Conservation (phyloP, 2,329 filamentous ascomycete genomes). For the Pleomassaria siparia region DNA sequence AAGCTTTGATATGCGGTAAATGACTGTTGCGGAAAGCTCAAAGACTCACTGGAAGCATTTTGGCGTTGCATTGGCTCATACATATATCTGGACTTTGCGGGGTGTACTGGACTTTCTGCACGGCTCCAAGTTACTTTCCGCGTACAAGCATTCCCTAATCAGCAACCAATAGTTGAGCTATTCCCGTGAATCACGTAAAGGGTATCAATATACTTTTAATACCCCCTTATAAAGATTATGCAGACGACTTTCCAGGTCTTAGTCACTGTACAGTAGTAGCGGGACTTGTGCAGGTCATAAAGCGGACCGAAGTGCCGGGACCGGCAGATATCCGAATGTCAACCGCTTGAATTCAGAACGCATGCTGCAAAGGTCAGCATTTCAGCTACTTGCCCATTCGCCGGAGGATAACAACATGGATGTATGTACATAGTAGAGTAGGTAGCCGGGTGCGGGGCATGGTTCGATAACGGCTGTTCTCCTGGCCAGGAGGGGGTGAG, state of each 20-base stretch:
- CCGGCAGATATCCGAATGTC: constrained; percentile 15
- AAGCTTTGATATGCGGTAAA: constrained; percentile 16
- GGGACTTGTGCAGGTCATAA: constrained; percentile 10
- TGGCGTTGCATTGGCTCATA: background rate
- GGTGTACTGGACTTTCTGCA: background rate
- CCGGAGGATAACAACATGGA: background rate
- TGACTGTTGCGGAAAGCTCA: background rate
- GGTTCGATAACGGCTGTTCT: background rate
- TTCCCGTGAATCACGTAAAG: background rate
- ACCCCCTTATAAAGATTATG: constrained; percentile 5
- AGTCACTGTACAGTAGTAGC: background rate
- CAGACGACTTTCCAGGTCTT: background rate
- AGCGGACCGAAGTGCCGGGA: constrained; percentile 8
- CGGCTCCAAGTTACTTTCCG: background rate
- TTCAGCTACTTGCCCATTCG: constrained; percentile 4
- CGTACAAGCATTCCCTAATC: background rate
- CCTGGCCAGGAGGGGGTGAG: background rate
- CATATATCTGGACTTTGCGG: background rate
- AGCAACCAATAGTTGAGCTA: background rate
- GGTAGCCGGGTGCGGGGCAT: background rate
- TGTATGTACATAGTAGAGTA: background rate
- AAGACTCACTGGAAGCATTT: background rate
- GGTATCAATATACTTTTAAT: constrained; percentile 5
- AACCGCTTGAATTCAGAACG: constrained; percentile 5
- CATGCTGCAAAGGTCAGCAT: background rate